Percentiles rank a stretch among this genome's conserved stretches.
Evolutionary conservation across 148 eudicot species (phyloP).

Genomic region (Suaeda aralocaspica): DNA sequence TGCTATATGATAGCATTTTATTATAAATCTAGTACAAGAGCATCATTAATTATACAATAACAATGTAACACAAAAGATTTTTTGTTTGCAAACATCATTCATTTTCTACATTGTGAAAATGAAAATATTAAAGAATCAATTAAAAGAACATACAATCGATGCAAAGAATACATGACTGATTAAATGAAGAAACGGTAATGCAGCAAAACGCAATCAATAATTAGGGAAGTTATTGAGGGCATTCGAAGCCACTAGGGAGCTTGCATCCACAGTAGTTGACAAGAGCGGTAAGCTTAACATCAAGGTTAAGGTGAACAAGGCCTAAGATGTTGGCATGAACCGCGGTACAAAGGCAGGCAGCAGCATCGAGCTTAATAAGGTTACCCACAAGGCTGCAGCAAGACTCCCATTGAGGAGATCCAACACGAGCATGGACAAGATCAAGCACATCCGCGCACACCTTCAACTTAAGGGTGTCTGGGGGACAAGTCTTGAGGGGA

Average conservation of each 20-base stretch:
- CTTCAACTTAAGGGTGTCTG: conserved; percentile 1
- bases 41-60: too few relatives aligned
- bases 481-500: not conserved
- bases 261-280: conserved; percentile 2
- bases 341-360: conserved; percentile 5
- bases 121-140: too few relatives aligned
- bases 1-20: too few relatives aligned
- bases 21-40: too few relatives aligned
- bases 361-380: conserved; percentile 3
- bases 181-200: too few relatives aligned
- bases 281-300: not conserved
- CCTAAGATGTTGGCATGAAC: conserved; percentile 4
- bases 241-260: not conserved
- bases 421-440: not conserved
- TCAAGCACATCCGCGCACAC: conserved; percentile 6
- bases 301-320: not conserved
- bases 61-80: too few relatives aligned
- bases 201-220: too few relatives aligned
- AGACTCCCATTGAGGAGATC: not conserved
- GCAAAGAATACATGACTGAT: too few relatives aligned
- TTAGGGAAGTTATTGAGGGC: not conserved
- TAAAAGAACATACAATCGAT: too few relatives aligned
- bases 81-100: too few relatives aligned
- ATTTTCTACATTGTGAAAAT: too few relatives aligned
- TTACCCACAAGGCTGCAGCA: conserved; percentile 1